A percentile compares a stretch with the other conserved stretches of the same genome.
Conservation (phyloP, 179 eudicot species). For the Drosera spatulata region DNA sequence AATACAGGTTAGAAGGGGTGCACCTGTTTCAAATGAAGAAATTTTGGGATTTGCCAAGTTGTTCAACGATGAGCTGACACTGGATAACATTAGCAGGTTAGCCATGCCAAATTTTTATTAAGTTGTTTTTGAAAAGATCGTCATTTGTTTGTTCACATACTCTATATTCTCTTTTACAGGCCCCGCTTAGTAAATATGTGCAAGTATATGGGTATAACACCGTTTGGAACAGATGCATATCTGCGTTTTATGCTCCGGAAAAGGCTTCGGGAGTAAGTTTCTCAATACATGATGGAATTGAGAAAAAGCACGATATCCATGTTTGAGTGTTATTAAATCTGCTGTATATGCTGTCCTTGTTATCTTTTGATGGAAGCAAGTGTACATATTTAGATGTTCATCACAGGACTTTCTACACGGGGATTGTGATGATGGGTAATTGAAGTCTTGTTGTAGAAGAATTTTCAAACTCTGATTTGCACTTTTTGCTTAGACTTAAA, state of each 20-base stretch:
- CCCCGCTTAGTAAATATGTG: conserved; percentile 93
- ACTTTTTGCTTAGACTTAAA: not conserved
- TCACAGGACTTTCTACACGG: no score
- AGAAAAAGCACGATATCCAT: not conserved
- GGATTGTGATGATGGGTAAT: no score
- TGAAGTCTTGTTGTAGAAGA: not conserved
- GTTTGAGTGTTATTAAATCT: no score
- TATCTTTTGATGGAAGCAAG: not conserved
- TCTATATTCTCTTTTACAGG: conserved; percentile 23
- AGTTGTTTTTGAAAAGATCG: not conserved
- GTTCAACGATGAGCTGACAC: conserved; percentile 87
- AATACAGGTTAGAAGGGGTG: conserved; percentile 71
- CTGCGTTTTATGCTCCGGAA: conserved; percentile 85
- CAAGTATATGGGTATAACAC: conserved; percentile 88
- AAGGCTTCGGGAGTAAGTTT: conserved; percentile 60
- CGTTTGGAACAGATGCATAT: conserved; percentile 84
- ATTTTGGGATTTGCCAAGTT: conserved; percentile 79
- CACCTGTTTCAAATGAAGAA: conserved; percentile 71
- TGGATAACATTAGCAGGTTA: conserved; percentile 90
- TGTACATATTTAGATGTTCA: no score
- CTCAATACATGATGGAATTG: not conserved
- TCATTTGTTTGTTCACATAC: not conserved
- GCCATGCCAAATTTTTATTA: conserved; percentile 4
- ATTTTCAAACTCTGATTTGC: not conserved
- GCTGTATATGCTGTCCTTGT: not conserved